phyloP scores from a whole-genome alignment of 1,139 yeast genomes.

The Yamadazyma friedrichii region DNA sequence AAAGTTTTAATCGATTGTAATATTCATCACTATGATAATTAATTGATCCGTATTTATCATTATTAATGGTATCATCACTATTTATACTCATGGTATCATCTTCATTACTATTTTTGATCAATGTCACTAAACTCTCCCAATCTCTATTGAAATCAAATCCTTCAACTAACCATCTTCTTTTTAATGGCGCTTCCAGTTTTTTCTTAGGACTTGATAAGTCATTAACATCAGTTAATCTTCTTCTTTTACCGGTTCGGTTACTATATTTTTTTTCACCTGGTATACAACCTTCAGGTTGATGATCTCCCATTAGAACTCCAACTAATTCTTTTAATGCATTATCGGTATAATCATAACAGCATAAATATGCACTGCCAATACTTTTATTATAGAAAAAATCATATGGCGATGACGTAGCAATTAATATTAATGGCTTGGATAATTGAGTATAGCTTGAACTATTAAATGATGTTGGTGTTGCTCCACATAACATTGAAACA shows the following conservation, averaged over 20 bases:
- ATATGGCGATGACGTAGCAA: slow-evolving; percentile 67
- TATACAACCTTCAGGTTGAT: slow-evolving; percentile 52
- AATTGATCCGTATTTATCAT: slow-evolving; percentile 14
- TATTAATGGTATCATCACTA: slow-evolving; percentile 7
- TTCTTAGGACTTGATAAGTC: slow-evolving; percentile 10
- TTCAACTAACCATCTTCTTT: slow-evolving; percentile 61
- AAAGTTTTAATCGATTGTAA: slow-evolving; percentile 30
- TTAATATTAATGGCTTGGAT: slow-evolving; percentile 53
- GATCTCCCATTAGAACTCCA: slow-evolving; percentile 54
- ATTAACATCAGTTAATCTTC: slow-evolving; percentile 16
- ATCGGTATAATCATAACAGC: slow-evolving; percentile 61
- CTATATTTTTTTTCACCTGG: slow-evolving; percentile 52
- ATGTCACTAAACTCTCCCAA: slow-evolving; percentile 45
- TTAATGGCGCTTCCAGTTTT: slow-evolving; percentile 25
- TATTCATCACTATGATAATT: slow-evolving; percentile 29
- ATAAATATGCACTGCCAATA: slow-evolving; percentile 58
- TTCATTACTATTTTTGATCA: slow-evolving; percentile 34
- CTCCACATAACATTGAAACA: slow-evolving; percentile 55
- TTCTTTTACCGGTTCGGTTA: slow-evolving; percentile 25
- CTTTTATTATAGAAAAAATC: slow-evolving; percentile 57
- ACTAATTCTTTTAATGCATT: slow-evolving; percentile 51
- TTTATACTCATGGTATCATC: slow-evolving; percentile 9
- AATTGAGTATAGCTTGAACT: slow-evolving; percentile 24
- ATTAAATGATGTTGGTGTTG: slow-evolving; percentile 38
- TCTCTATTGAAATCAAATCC: slow-evolving; percentile 53